These are phyloP conservation scores for Tetraselmis striata DNA, from an alignment of 139 green algal genomes.

Conservation along the genomic window DNA sequence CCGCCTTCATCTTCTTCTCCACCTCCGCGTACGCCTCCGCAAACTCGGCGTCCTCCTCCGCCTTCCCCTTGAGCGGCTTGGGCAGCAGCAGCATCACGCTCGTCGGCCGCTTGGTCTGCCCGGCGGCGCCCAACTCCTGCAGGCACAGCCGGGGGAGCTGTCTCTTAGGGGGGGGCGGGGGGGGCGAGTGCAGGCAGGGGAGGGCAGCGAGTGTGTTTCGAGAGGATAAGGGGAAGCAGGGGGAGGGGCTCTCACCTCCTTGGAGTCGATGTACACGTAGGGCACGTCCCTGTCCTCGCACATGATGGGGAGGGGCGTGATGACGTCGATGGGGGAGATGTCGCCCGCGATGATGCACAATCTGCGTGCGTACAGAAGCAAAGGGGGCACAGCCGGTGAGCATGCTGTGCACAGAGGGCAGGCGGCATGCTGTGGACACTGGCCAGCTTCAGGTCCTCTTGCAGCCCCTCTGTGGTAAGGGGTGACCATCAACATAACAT, in stretches of 20 bases:
- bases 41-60: conserved; percentile 53
- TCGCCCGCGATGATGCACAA: conserved; percentile 92
- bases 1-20: conserved; percentile 56
- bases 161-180: too few relatives aligned
- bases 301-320: conserved; percentile 92
- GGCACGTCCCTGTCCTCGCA: conserved; percentile 91
- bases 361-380: conserved; percentile 33
- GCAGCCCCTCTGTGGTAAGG: too few relatives aligned
- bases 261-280: conserved; percentile 95
- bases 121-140: conserved; percentile 87
- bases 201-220: too few relatives aligned
- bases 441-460: too few relatives aligned
- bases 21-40: conserved; percentile 55
- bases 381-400: too few relatives aligned
- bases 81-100: conserved; percentile 95
- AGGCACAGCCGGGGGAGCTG: conserved; percentile 33
- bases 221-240: too few relatives aligned
- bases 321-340: conserved; percentile 96
- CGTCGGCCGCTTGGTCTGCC: conserved; percentile 91
- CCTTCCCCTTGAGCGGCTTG: conserved; percentile 53
- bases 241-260: conserved; percentile 85
- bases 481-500: too few relatives aligned
- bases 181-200: too few relatives aligned
- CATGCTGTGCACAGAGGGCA: too few relatives aligned
- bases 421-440: too few relatives aligned